phyloP scores from a whole-genome alignment of 257 asterid genomes.

The Solanum paucissectum region DNA sequence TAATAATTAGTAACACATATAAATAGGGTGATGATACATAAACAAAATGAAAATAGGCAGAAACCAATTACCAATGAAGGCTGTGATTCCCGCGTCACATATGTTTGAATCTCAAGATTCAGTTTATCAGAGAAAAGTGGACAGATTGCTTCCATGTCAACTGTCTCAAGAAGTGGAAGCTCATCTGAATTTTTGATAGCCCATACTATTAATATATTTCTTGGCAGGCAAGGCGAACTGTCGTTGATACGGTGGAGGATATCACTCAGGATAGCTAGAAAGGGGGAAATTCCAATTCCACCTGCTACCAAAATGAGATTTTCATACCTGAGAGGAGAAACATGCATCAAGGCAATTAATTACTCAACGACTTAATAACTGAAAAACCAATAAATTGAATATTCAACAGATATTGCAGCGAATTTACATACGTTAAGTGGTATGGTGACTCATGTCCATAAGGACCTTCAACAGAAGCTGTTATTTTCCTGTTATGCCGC shows the following conservation, averaged over 20 bases:
- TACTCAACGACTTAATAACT: background rate
- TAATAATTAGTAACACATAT: background rate
- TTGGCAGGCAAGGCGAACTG: slow-evolving; percentile 48
- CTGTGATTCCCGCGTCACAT: slow-evolving; percentile 67
- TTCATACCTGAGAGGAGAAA: slow-evolving; percentile 44
- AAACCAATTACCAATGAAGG: slow-evolving; percentile 53
- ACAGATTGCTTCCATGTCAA: slow-evolving; percentile 47
- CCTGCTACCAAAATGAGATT: slow-evolving; percentile 83
- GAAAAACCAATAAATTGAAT: background rate
- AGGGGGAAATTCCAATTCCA: slow-evolving; percentile 87
- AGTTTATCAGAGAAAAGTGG: slow-evolving; percentile 41
- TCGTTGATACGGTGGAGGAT: slow-evolving; percentile 52
- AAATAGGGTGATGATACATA: background rate
- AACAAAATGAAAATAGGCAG: background rate
- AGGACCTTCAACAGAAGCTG: slow-evolving; percentile 78
- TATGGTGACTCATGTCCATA: slow-evolving; percentile 84
- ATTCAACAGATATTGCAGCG: background rate
- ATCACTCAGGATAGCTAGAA: slow-evolving; percentile 72
- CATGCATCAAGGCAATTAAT: background rate
- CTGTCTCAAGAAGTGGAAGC: slow-evolving; percentile 69
- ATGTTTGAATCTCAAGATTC: slow-evolving; percentile 64
- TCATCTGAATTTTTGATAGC: slow-evolving; percentile 62
- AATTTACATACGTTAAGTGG: slow-evolving; percentile 44
- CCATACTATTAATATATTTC: slow-evolving; percentile 61
- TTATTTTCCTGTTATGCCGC: slow-evolving; percentile 19